Conservation (phyloP, 2,329 filamentous ascomycete species). For the Fusarium multiceps region DNA sequence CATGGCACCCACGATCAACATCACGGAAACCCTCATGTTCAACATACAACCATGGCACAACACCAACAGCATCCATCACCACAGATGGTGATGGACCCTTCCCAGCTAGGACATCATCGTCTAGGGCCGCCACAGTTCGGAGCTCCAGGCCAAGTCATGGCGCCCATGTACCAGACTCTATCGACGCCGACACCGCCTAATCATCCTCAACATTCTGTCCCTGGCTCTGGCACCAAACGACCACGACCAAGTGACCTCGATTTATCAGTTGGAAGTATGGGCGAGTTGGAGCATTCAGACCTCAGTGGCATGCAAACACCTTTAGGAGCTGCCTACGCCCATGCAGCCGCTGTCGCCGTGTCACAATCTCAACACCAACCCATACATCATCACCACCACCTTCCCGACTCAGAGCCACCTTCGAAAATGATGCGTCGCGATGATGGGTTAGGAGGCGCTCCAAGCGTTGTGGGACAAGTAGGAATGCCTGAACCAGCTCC, state of each 20-base stretch:
- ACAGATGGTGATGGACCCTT: slow-evolving; percentile 67
- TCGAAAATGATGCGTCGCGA: slow-evolving; percentile 74
- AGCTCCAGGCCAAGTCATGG: slow-evolving; percentile 59
- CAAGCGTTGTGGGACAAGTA: slow-evolving; percentile 86
- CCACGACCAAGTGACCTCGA: slow-evolving; percentile 69
- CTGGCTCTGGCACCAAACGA: slow-evolving; percentile 59
- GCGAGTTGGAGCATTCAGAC: slow-evolving; percentile 65
- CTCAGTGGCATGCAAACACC: slow-evolving; percentile 66
- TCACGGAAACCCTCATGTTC: slow-evolving; percentile 50
- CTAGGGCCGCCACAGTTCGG: slow-evolving; percentile 67
- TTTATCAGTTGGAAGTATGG: slow-evolving; percentile 62
- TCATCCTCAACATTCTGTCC: slow-evolving; percentile 46
- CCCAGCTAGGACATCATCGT: slow-evolving; percentile 64
- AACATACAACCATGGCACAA: slow-evolving; percentile 53
- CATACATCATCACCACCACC: slow-evolving; percentile 83
- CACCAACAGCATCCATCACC: slow-evolving; percentile 63
- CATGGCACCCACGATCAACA: slow-evolving; percentile 58
- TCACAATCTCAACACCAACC: slow-evolving; percentile 57
- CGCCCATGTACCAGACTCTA: slow-evolving; percentile 64
- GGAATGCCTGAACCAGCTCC: slow-evolving; percentile 89
- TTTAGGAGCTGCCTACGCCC: slow-evolving; percentile 63
- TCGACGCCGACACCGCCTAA: slow-evolving; percentile 54
- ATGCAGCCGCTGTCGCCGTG: slow-evolving; percentile 53
- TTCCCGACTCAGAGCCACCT: slow-evolving; percentile 78
- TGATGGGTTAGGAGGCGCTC: slow-evolving; percentile 68